Evolutionary conservation across 805 yeast genomes (phyloP).

Genomic region (Hanseniaspora meyeri): DNA sequence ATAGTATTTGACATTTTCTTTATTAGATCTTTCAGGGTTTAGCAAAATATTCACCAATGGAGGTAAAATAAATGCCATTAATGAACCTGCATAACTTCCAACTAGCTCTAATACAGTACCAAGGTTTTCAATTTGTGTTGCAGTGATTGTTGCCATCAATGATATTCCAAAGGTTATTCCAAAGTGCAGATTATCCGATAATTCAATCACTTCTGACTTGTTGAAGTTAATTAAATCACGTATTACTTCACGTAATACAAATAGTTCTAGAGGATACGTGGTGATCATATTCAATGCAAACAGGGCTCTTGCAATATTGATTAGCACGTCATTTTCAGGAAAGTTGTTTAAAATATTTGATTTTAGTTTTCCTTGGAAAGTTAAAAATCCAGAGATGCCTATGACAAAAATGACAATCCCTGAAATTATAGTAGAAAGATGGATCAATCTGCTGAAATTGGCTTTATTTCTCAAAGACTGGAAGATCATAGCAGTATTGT

Average conservation of each 20-base stretch:
- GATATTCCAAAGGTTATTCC: constrained; percentile 55
- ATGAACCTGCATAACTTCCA: constrained; percentile 86
- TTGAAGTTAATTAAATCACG: constrained; percentile 42
- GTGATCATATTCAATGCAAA: constrained; percentile 89
- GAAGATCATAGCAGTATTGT: constrained; percentile 80
- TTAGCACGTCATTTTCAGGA: constrained; percentile 57
- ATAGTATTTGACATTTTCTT: constrained; percentile 44
- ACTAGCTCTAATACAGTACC: constrained; percentile 83
- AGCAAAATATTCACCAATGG: constrained; percentile 69
- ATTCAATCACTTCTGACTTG: constrained; percentile 21
- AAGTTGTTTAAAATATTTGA: constrained; percentile 86
- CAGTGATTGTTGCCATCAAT: constrained; percentile 61
- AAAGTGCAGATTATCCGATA: constrained; percentile 42
- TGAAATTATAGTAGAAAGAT: constrained; percentile 69
- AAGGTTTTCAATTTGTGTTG: constrained; percentile 40
- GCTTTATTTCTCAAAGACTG: constrained; percentile 72
- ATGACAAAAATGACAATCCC: constrained; percentile 65
- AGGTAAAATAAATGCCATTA: constrained; percentile 85
- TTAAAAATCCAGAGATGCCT: constrained; percentile 67
- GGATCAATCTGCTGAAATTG: constrained; percentile 66
- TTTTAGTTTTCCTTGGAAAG: constrained; percentile 64
- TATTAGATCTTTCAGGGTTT: constrained; percentile 29
- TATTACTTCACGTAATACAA: constrained; percentile 81
- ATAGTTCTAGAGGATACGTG: constrained; percentile 79
- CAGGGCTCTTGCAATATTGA: constrained; percentile 78